Conservation (phyloP, 192 early-diverging fungal genomes). For the Spizellomyces sp. region DNA sequence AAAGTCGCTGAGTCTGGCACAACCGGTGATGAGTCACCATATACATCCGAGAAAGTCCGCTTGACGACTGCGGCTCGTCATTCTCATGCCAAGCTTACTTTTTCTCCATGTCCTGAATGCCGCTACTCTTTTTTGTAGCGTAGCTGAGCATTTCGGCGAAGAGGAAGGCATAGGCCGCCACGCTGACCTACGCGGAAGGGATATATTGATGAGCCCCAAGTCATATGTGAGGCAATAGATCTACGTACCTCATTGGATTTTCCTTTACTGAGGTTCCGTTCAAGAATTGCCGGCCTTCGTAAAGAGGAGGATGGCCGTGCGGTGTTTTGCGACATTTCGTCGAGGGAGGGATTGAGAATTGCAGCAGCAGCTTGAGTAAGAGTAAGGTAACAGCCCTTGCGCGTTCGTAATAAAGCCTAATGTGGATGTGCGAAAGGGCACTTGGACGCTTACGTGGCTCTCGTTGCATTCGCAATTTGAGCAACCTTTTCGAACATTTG, state of each 20-base stretch:
- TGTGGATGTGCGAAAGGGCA: no score
- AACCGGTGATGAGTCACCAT: not conserved
- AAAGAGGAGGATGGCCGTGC: not conserved
- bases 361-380: no score
- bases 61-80: not conserved
- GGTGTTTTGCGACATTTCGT: not conserved
- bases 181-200: slow-evolving; percentile 55
- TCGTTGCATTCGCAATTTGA: no score
- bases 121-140: slow-evolving; percentile 92
- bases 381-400: no score
- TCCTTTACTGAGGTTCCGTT: slow-evolving; percentile 75
- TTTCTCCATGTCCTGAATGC: slow-evolving; percentile 93
- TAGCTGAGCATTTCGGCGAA: slow-evolving; percentile 97
- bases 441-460: no score
- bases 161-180: slow-evolving; percentile 85
- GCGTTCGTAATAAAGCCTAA: no score
- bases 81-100: slow-evolving; percentile 60
- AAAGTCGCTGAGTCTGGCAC: slow-evolving; percentile 77
- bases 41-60: not conserved
- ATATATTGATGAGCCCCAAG: not conserved
- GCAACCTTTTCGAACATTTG: no score
- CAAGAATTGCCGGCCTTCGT: slow-evolving; percentile 57
- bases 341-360: not conserved
- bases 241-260: slow-evolving; percentile 73
- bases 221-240: slow-evolving; percentile 72